Evolutionary conservation across 257 asterid species (phyloP).

Genomic region (Primulina eburnea): DNA sequence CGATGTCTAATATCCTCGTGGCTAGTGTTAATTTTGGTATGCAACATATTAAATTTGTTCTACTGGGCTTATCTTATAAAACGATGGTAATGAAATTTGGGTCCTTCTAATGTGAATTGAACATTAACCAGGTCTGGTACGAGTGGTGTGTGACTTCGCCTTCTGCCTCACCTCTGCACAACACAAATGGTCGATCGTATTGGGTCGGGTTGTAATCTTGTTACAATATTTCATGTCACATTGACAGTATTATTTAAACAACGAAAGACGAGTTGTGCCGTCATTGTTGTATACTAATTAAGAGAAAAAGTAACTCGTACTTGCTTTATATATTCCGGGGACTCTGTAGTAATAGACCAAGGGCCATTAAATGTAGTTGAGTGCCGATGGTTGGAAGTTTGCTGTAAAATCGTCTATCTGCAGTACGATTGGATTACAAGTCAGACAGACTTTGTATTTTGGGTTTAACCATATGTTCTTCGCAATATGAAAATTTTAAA

Average conservation of each 20-base stretch:
- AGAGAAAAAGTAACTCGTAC: neutral
- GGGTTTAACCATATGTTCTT: neutral
- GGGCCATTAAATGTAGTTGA: neutral
- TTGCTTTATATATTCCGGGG: neutral
- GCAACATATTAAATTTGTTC: neutral
- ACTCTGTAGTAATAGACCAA: neutral
- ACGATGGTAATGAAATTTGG: neutral
- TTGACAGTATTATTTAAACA: neutral
- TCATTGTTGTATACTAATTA: slow-evolving; percentile 27
- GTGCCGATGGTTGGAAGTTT: no score
- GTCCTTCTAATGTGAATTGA: neutral
- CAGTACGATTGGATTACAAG: no score
- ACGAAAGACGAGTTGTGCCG: slow-evolving; percentile 13
- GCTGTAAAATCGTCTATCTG: no score
- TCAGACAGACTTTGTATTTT: neutral
- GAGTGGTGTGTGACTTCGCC: slow-evolving; percentile 92
- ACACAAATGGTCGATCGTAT: slow-evolving; percentile 85
- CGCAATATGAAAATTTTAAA: neutral
- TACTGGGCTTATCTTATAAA: neutral
- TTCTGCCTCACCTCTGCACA: slow-evolving; percentile 68
- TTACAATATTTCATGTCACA: neutral
- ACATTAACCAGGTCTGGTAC: slow-evolving; percentile 76
- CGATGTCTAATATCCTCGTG: neutral
- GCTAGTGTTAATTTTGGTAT: neutral
- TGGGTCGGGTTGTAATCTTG: slow-evolving; percentile 80